Evolutionary conservation across 2,329 filamentous ascomycete genomes (phyloP).

Genomic region (Colletotrichum theobromicola): DNA sequence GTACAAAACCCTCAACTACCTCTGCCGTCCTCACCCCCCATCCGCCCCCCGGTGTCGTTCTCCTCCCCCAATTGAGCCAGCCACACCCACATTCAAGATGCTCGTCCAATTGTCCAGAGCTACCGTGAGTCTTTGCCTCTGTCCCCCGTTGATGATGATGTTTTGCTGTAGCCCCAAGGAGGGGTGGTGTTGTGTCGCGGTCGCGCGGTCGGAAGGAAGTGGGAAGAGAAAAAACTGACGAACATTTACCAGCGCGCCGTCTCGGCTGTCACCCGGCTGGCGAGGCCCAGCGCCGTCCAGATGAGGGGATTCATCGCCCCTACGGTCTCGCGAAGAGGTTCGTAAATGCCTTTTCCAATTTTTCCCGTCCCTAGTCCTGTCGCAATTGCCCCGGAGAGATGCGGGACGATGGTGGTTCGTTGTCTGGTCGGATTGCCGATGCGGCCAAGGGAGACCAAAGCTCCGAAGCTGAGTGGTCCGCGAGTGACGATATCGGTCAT

Average conservation of each 20-base stretch:
- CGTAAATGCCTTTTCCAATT: slow-evolving; percentile 33
- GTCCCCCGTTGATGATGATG: neutral
- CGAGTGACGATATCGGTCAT: slow-evolving; percentile 4
- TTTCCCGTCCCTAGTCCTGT: neutral
- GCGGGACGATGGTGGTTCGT: neutral
- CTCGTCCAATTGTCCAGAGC: slow-evolving; percentile 59
- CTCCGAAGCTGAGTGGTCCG: slow-evolving; percentile 8
- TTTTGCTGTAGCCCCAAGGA: neutral
- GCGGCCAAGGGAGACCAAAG: slow-evolving; percentile 14
- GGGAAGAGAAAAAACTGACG: slow-evolving; percentile 7
- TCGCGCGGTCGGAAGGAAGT: neutral
- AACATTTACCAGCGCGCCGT: slow-evolving; percentile 47
- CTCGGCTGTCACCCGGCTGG: slow-evolving; percentile 55
- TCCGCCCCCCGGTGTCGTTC: slow-evolving; percentile 31
- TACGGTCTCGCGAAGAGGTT: slow-evolving; percentile 67
- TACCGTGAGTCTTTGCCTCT: slow-evolving; percentile 52
- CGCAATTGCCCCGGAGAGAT: neutral
- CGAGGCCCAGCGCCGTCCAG: slow-evolving; percentile 50
- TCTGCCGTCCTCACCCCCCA: slow-evolving; percentile 21
- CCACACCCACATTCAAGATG: slow-evolving; percentile 55
- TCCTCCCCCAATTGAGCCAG: slow-evolving; percentile 49
- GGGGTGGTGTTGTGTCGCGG: neutral
- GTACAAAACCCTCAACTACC: slow-evolving; percentile 26
- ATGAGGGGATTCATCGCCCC: slow-evolving; percentile 64
- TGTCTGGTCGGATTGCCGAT: slow-evolving; percentile 4